Base-by-base conservation (phyloP, 768 basidiomycete species). In the Phylloporus sp. region DNA sequence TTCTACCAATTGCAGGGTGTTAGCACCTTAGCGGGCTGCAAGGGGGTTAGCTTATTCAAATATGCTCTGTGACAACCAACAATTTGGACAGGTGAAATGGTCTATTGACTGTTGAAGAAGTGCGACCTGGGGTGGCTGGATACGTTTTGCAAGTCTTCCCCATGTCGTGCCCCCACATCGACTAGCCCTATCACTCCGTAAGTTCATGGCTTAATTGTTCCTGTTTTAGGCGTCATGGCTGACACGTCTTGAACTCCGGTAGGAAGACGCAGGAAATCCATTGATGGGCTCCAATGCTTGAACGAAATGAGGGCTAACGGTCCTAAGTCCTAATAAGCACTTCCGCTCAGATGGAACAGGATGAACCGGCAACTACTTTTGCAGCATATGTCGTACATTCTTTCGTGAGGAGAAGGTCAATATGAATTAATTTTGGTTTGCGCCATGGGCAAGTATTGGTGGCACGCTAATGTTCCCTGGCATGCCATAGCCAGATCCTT, bases 381-480 rank as follows among this genome's bases (percentile, higher is more conserved):
- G 58, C 45, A 49, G 15, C 29, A 28, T 34, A 16, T 36, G 9
- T 15, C 13, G 8, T 31, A 43, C 35, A 27, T 39, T 27, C 15
- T 28, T 20, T 40, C 51, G 6, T 36, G 13, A 36, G 49, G n/a
- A 35, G 34, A 35, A 35, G 34, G n/a, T 35, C 38, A 39, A 22
- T 11, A 38, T 9, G 20, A 6, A 39, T 39, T 22, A n/a, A 4
- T n/a, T n/a, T 35, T 32, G 31, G 12, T 32, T 35, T 35, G 13
- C 34, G 5, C 13, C 7, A 18, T 18, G 34, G 28, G 7, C n/a
- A n/a, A n/a, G n/a, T n/a, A n/a, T n/a, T n/a, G n/a, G n/a, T n/a
- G 34, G n/a, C 34, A 35, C n/a, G 67, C 62, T 6, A 60, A 67
- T 34, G 59, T 62, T 6, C 60, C 67, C 10, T 70, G 65, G 58